Percentiles rank a stretch among this genome's conserved stretches.
Conservation (phyloP, 2,329 filamentous ascomycete genomes). For the Pestalotiopsis fici region DNA sequence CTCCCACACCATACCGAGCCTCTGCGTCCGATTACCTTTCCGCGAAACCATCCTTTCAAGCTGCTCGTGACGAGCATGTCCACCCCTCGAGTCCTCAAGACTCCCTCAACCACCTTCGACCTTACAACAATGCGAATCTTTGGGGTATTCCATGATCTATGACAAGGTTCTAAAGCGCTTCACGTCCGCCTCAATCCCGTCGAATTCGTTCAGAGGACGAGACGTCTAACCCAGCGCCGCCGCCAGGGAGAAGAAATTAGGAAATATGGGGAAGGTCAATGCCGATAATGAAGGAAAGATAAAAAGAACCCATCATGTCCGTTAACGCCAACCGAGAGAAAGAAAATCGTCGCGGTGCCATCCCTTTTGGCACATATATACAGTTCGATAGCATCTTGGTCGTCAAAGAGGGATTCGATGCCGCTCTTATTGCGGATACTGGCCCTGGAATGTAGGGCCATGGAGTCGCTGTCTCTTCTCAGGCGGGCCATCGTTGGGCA, state of each 20-base stretch:
- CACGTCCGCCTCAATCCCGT: background rate
- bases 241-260: background rate
- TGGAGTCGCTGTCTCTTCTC: conserved; percentile 14
- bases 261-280: background rate
- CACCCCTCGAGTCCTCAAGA: background rate
- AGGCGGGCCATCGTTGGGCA: conserved; percentile 11
- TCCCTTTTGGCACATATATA: conserved; percentile 1
- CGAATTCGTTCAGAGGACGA: background rate
- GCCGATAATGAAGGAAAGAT: background rate
- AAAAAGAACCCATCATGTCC: background rate
- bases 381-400: background rate
- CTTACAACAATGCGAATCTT: conserved; percentile 1
- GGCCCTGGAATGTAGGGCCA: background rate
- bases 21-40: background rate
- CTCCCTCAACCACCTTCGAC: background rate
- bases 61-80: background rate
- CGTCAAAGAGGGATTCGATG: background rate
- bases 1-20: background rate
- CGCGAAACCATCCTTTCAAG: background rate
- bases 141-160: conserved; percentile 10
- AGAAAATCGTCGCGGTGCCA: background rate
- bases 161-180: conserved; percentile 4
- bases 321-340: background rate
- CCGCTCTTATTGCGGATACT: background rate
- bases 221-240: background rate